Conservation (phyloP, 2,329 filamentous ascomycete genomes). For the Aulographum hederae region DNA sequence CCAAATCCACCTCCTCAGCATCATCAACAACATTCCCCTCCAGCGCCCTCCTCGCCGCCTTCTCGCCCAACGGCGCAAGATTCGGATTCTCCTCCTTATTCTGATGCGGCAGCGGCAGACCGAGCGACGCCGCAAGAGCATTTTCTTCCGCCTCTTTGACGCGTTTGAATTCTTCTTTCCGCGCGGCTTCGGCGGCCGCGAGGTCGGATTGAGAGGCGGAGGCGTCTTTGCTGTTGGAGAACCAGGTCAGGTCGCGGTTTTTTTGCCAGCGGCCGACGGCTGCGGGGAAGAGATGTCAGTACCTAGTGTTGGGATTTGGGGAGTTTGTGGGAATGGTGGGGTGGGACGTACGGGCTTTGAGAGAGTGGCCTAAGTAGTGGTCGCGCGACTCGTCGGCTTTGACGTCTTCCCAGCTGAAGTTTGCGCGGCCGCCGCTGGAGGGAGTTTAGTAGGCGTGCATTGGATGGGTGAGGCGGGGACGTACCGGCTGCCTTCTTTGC, state of each 20-base stretch:
- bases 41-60: no score
- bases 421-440: conserved; percentile 58
- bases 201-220: conserved; percentile 32
- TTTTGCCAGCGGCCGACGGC: conserved; percentile 83
- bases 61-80: conserved; percentile 42
- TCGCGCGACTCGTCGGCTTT: conserved; percentile 74
- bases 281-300: conserved; percentile 3
- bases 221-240: conserved; percentile 36
- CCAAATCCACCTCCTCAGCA: no score
- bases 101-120: conserved; percentile 50
- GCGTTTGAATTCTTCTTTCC: conserved; percentile 58
- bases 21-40: no score
- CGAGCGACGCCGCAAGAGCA: conserved; percentile 67
- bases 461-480: conserved; percentile 3
- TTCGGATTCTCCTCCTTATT: conserved; percentile 50
- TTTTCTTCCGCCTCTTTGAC: conserved; percentile 90
- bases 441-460: background rate
- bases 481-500: conserved; percentile 68
- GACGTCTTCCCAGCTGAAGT: conserved; percentile 96
- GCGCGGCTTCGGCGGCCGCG: conserved; percentile 35
- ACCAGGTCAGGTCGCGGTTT: conserved; percentile 50
- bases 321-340: no score
- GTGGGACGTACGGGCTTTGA: conserved; percentile 47
- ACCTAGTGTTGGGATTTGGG: no score
- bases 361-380: conserved; percentile 73